Conservation (phyloP, 768 basidiomycete genomes). For the Pleurotus tuoliensis region DNA sequence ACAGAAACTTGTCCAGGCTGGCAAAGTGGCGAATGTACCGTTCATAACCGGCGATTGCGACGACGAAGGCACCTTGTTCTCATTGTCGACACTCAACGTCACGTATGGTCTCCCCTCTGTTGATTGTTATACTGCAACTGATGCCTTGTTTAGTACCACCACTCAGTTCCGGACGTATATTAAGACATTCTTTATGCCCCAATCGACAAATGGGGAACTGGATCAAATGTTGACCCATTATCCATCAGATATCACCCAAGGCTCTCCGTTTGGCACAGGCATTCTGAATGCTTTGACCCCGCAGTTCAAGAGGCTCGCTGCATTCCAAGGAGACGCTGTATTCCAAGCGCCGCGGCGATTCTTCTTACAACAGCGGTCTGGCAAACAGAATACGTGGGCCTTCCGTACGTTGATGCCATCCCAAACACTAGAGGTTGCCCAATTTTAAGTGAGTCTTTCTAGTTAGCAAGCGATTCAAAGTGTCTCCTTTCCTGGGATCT, state of each 20-base stretch:
- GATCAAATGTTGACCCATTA: conserved; percentile 29
- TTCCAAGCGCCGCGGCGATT: conserved; percentile 49
- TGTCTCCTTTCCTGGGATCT: conserved; percentile 37
- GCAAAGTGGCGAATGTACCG: conserved; percentile 44
- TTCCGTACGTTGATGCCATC: conserved; percentile 23
- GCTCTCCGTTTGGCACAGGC: conserved; percentile 54
- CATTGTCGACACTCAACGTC: conserved; percentile 20
- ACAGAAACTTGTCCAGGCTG: conserved; percentile 35
- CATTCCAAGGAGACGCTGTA: conserved; percentile 45
- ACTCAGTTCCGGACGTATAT: conserved; percentile 24
- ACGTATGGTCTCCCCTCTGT: conserved; percentile 18
- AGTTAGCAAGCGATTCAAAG: conserved; percentile 46
- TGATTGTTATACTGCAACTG: conserved; percentile 11
- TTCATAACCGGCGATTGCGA: conserved; percentile 41
- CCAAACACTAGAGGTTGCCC: too few relatives aligned
- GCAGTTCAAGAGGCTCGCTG: conserved; percentile 48
- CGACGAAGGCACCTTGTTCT: conserved; percentile 38
- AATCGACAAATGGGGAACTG: conserved; percentile 22
- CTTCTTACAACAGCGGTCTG: conserved; percentile 33
- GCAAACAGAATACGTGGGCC: conserved; percentile 37
- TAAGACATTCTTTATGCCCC: conserved; percentile 18
- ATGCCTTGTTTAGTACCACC: conserved; percentile 16
- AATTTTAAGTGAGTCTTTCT: conserved; percentile 10
- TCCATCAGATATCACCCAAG: conserved; percentile 34
- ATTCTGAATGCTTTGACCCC: conserved; percentile 38